phyloP scores from a whole-genome alignment of 1,139 yeast genomes.

The Lodderomyces orthopsilosis region DNA sequence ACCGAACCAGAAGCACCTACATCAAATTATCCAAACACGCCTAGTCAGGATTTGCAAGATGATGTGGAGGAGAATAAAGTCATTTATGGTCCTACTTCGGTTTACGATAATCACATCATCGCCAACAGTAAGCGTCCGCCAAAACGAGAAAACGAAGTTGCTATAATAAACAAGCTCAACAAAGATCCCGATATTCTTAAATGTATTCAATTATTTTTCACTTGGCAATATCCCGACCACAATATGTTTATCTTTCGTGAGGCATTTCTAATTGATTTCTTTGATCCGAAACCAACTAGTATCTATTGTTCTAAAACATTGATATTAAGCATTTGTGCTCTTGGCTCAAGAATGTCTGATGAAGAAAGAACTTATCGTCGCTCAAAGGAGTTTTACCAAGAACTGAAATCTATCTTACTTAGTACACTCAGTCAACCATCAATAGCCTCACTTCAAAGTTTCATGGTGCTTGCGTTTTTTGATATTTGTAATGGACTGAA shows the following conservation, averaged over 20 bases:
- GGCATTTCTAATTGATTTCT: conserved; percentile 58
- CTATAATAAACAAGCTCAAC: conserved; percentile 20
- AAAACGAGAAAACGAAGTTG: conserved; percentile 22
- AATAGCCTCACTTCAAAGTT: conserved; percentile 48
- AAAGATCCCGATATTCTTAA: conserved; percentile 44
- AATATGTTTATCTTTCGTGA: conserved; percentile 63
- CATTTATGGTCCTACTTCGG: conserved; percentile 52
- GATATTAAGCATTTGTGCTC: conserved; percentile 53
- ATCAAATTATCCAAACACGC: neutral
- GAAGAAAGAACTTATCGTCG: conserved; percentile 37
- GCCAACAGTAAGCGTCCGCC: conserved; percentile 18
- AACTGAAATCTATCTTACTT: conserved; percentile 43
- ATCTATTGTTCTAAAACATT: conserved; percentile 52
- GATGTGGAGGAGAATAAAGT: conserved; percentile 24
- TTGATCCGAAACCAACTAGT: conserved; percentile 46
- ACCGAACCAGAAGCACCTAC: conserved; percentile 4
- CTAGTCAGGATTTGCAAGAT: conserved; percentile 12
- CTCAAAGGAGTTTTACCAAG: conserved; percentile 43
- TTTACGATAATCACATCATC: conserved; percentile 38
- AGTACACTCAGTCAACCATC: conserved; percentile 39
- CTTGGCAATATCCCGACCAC: conserved; percentile 66
- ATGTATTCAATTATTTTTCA: conserved; percentile 55
- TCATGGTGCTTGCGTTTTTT: conserved; percentile 50
- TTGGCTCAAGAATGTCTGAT: conserved; percentile 52
- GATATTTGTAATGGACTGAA: conserved; percentile 57